Percentiles rank a stretch among this genome's conserved stretches.
Conservation (phyloP, 495 filamentous ascomycete genomes). For the Viridothelium virens region DNA sequence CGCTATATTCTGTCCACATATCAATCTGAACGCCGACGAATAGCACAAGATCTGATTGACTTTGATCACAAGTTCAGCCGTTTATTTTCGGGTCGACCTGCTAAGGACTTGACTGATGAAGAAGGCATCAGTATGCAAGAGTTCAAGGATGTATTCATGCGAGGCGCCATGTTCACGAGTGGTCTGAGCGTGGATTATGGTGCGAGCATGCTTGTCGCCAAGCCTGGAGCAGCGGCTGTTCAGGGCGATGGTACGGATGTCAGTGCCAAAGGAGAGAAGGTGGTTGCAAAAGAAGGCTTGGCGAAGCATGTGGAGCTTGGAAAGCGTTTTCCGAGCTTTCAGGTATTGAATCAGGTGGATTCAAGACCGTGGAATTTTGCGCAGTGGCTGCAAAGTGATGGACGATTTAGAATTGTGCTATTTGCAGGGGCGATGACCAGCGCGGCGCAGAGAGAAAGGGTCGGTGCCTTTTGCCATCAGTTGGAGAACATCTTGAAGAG, state of each 20-base stretch:
- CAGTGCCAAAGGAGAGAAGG: slow-evolving; percentile 31
- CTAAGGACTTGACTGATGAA: slow-evolving; percentile 54
- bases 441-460: slow-evolving; percentile 37
- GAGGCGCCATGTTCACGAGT: slow-evolving; percentile 30
- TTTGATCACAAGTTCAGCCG: slow-evolving; percentile 55
- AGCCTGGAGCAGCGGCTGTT: slow-evolving; percentile 26
- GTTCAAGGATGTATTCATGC: slow-evolving; percentile 42
- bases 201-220: slow-evolving; percentile 31
- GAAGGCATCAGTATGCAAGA: slow-evolving; percentile 43
- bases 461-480: slow-evolving; percentile 41
- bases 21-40: slow-evolving; percentile 56
- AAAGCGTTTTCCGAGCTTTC: slow-evolving; percentile 30
- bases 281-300: slow-evolving; percentile 26
- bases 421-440: slow-evolving; percentile 54
- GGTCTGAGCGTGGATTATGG: slow-evolving; percentile 32
- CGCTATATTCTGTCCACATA: slow-evolving; percentile 60
- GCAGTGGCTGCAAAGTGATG: slow-evolving; percentile 45
- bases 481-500: slow-evolving; percentile 36
- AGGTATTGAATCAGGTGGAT: slow-evolving; percentile 32
- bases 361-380: slow-evolving; percentile 32
- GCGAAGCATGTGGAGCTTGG: slow-evolving; percentile 30
- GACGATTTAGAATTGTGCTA: slow-evolving; percentile 58
- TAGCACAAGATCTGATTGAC: slow-evolving; percentile 63
- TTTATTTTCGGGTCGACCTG: slow-evolving; percentile 31
- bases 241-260: slow-evolving; percentile 42